Conservation (phyloP, 345 rosid species). For the Arabidopsis suecica region DNA sequence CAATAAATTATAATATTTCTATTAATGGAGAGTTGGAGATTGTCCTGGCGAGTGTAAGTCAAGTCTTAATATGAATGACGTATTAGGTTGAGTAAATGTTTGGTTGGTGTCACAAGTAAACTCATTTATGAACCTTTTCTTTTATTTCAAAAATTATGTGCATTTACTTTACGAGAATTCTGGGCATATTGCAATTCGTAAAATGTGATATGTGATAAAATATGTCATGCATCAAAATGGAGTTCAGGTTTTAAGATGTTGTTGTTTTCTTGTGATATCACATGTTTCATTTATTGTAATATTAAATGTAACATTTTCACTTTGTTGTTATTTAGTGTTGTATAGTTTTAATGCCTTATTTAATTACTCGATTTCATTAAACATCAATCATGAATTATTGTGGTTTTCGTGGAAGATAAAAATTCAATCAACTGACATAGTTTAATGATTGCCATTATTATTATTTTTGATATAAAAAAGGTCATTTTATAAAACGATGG, state of each 20-base stretch:
- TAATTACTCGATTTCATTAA: not conserved
- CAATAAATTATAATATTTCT: conserved; percentile 25
- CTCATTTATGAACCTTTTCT: conserved; percentile 26
- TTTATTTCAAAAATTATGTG: not conserved
- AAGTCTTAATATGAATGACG: conserved; percentile 33
- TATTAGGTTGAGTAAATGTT: conserved; percentile 41
- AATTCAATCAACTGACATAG: not conserved
- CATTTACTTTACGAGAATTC: conserved; percentile 17
- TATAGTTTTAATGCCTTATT: not conserved
- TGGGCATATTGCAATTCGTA: conserved; percentile 14
- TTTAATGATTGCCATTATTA: not conserved
- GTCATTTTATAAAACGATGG: not conserved
- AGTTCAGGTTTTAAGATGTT: conserved; percentile 11
- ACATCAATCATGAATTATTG: not conserved
- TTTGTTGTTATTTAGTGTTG: not conserved
- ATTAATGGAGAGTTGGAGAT: conserved; percentile 19
- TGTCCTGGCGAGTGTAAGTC: conserved; percentile 20
- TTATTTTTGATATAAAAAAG: not conserved
- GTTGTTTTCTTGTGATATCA: conserved; percentile 20
- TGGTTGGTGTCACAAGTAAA: conserved; percentile 40
- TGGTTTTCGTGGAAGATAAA: not conserved
- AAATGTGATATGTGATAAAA: conserved; percentile 19
- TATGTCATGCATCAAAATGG: conserved; percentile 10
- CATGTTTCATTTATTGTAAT: conserved; percentile 24
- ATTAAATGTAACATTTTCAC: not conserved